Evolutionary conservation across 352 stramenopile species (phyloP).

Genomic region (Aphanomyces cochlioides): DNA sequence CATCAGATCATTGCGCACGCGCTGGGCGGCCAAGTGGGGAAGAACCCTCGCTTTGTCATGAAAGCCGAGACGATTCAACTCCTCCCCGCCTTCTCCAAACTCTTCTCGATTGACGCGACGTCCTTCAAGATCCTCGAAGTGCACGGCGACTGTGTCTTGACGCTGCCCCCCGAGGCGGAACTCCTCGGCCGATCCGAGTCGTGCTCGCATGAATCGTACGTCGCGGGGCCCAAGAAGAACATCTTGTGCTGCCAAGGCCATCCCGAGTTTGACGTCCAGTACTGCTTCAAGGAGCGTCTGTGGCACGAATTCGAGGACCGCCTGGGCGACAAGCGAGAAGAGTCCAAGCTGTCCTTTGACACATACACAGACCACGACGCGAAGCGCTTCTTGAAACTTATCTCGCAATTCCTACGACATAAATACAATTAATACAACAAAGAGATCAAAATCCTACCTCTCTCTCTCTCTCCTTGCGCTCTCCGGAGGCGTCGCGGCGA

Average conservation of each 20-base stretch:
- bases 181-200: not conserved
- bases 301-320: not conserved
- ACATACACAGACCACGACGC: not conserved
- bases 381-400: not conserved
- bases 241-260: constrained; percentile 6
- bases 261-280: constrained; percentile 16
- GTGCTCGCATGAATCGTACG: constrained; percentile 3
- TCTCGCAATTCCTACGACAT: not conserved
- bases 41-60: constrained; percentile 10
- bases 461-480: too few species aligned
- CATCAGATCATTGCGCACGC: constrained; percentile 14
- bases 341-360: constrained; percentile 4
- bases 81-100: not conserved
- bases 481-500: too few species aligned
- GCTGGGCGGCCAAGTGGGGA: not conserved
- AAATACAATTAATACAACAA: too few species aligned
- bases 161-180: not conserved
- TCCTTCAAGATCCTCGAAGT: constrained; percentile 12
- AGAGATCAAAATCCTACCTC: too few species aligned
- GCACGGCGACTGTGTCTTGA: constrained; percentile 9
- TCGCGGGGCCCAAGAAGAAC: not conserved
- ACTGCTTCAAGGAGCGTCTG: constrained; percentile 11
- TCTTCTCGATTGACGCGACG: not conserved
- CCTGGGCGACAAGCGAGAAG: not conserved
- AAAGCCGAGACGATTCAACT: constrained; percentile 14